phyloP scores from a whole-genome alignment of 768 basidiomycete genomes.

The Leccinum imitatum region DNA sequence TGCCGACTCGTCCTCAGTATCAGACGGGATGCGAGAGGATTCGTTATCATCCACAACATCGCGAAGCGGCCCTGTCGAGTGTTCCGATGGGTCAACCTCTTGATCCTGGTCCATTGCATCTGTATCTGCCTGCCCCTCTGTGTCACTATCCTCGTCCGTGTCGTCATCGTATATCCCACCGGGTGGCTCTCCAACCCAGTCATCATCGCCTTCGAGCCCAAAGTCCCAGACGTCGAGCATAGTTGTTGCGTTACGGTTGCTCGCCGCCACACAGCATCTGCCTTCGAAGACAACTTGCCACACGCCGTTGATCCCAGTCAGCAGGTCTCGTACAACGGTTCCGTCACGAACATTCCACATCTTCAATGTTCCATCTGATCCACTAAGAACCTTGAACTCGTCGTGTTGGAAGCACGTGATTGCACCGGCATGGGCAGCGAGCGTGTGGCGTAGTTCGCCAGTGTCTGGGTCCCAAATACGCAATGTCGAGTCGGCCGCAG shows the following conservation, averaged over 20 bases:
- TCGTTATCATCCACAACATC: conserved; percentile 28
- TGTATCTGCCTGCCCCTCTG: conserved; percentile 55
- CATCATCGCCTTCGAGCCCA: conserved; percentile 69
- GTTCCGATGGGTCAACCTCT: conserved; percentile 36
- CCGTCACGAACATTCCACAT: conserved; percentile 97
- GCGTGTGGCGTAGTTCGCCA: conserved; percentile 74
- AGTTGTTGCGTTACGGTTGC: conserved; percentile 74
- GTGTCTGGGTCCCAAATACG: conserved; percentile 92
- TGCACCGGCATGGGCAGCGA: conserved; percentile 93
- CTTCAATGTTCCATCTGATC: conserved; percentile 94
- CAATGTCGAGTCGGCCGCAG: conserved; percentile 93
- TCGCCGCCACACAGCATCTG: conserved; percentile 92
- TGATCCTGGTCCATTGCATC: conserved; percentile 76
- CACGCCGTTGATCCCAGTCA: conserved; percentile 90
- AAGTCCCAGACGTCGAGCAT: conserved; percentile 92
- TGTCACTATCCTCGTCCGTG: conserved; percentile 45
- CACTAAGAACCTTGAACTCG: conserved; percentile 94
- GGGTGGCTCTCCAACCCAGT: conserved; percentile 79
- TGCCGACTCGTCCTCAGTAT: conserved; percentile 34
- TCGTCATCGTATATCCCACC: conserved; percentile 73
- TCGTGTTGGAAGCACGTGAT: conserved; percentile 99
- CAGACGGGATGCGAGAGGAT: conserved; percentile 24
- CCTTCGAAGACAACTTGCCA: conserved; percentile 99
- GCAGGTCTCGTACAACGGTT: conserved; percentile 78
- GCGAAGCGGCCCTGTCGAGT: conserved; percentile 29